Evolutionary conservation across 73 alveolate species (phyloP), one percentile per base, ranked within the genome.

Genomic region (Paramecium tetraurelia): DNA sequence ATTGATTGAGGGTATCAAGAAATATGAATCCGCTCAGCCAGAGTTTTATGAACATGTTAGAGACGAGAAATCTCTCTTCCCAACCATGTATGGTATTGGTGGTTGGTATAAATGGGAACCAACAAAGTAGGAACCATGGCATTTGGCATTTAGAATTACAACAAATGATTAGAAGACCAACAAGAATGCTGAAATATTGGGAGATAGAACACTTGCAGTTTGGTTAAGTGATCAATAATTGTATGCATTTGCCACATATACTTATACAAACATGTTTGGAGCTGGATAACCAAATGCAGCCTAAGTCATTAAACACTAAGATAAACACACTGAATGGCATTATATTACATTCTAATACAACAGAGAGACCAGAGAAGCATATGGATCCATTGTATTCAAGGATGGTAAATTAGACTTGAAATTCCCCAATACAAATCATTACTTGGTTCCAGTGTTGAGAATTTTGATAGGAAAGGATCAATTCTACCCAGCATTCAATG

Each of bases 61-160:
- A 43, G 90, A 80, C 12, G 76, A 40, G 6, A 46, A 80, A 12
- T 16, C 48, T n/a, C 53, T 18, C 5, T 80, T 80, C 90, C 90
- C 90, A 80, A 43, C 46, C 11, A 48, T 44, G 75, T 80, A 80
- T 35, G 38, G 63, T 12, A 63, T 46, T 10, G 57, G 90, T 38
- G 90, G 90, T 41, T 80, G 90, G 90, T 80, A 40, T 63, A 80
- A 80, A 46, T 80, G 90, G 90, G 75, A 24, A 12, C 76, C 71
- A 41, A 80, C 90, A 18, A 80, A 80, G 27, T 43, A 80, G 16
- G 70, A 80, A 80, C 70, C 90, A 43, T 80, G 90, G 90, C 90
- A 80, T 43, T 46, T 80, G 16, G 90, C 76, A 80, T 80, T 80
- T 48, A 80, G 90, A 80, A 36, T 80, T 40, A 80, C 90, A 33